Evolutionary conservation across 2,329 filamentous ascomycete genomes (phyloP), one percentile per base, ranked within the genome.

Genomic region (Neopestalotiopsis sp.): DNA sequence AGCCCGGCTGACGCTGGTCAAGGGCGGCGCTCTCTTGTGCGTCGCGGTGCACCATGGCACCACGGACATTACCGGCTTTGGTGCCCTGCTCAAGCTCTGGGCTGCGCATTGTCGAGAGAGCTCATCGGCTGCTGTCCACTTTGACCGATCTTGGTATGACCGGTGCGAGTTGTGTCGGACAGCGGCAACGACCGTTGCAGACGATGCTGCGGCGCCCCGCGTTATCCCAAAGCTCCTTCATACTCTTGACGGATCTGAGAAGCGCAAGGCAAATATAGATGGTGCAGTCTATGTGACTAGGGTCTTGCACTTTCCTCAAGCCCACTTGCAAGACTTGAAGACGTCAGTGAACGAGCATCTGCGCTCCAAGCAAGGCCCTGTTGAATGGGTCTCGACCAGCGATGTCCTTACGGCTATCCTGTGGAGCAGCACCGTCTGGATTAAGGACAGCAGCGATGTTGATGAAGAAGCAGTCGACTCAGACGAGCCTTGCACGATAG

Each of bases 1-100:
- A 7, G 74, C 73, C 17, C 71, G 71, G 14, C 65, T 75, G 32
- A 72, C 73, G 9, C 61, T 72, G 2, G 69, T 76, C n/a, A 68
- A 69, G 1, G 74, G 74, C 4, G 75, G 76, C 1, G 69, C 71
- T 45, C 57, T 78, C 3, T 67, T 78, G 13, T 75, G 70, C 24
- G 71, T 78, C 4, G 74, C 75, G 3, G 45, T 77, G 6, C 74
- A 78, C 60, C 75, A 78, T 20, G 67, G 65, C 59, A 73, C 74
- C 4, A 75, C 73, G 6, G 77, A 78, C 32, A 76, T 78, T 60
- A 77, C 76, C 1, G 77, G 77, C 12, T 73, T 74, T 24, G 76
- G 72, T 9, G 62, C 69, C 4, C 69, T 78, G 32, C 73, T 78
- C n/a, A 73, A 72, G 58, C 68, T 77, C 4, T 78, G 77, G 76